phyloP scores from a whole-genome alignment of 164 flowering plant species.

The Kingdonia uniflora region DNA sequence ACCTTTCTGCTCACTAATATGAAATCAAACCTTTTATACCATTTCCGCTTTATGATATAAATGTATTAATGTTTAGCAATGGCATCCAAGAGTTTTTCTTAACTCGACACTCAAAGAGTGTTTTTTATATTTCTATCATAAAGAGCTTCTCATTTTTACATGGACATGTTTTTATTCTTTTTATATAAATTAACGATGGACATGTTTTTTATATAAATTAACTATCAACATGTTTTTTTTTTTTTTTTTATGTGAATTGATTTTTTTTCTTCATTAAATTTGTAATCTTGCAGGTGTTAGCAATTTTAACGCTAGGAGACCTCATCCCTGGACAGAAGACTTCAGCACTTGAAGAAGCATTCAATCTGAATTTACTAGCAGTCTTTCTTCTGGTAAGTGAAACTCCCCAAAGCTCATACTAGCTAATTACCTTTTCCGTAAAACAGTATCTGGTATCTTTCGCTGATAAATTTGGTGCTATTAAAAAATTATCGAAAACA shows the following conservation, averaged over 20 bases:
- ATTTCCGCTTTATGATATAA: too few relatives aligned
- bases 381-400: conserved; percentile 61
- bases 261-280: background rate
- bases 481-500: too few relatives aligned
- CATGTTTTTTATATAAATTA: background rate
- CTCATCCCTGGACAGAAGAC: conserved; percentile 32
- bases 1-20: too few relatives aligned
- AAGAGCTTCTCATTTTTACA: too few relatives aligned
- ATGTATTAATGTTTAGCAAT: too few relatives aligned
- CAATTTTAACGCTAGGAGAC: conserved; percentile 53
- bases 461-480: too few relatives aligned
- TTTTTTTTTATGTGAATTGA: background rate
- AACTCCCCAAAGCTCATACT: background rate
- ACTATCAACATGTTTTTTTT: background rate
- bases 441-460: too few relatives aligned
- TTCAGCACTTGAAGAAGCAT: conserved; percentile 57
- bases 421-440: too few relatives aligned
- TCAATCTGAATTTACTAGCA: conserved; percentile 55
- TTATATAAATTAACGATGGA: background rate
- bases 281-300: conserved; percentile 42
- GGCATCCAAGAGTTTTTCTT: too few relatives aligned
- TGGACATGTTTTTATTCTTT: background rate
- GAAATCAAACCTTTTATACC: too few relatives aligned
- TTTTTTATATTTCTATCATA: too few relatives aligned
- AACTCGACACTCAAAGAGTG: too few relatives aligned